A percentile compares a stretch with the other conserved stretches of the same genome.
These are phyloP conservation scores for Vitis labrusca DNA, from an alignment of 164 flowering plant genomes.

Conservation along the genomic window DNA sequence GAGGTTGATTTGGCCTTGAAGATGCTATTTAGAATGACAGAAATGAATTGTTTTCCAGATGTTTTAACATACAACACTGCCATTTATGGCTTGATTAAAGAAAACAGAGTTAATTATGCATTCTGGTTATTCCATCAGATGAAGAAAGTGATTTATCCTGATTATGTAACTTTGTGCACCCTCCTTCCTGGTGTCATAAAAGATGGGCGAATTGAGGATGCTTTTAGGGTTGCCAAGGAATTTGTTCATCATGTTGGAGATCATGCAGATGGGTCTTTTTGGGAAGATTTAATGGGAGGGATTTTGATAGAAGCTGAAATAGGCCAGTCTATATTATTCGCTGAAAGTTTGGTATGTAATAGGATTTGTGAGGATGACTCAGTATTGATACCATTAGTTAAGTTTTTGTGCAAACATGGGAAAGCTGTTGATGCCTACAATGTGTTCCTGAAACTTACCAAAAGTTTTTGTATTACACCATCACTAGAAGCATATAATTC, in stretches of 20 bases:
- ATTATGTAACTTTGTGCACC: conserved; percentile 70
- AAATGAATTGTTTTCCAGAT: conserved; percentile 61
- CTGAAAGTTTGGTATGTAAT: conserved; percentile 43
- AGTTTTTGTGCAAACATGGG: conserved; percentile 45
- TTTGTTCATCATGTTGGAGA: conserved; percentile 31
- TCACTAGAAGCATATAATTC: conserved; percentile 50
- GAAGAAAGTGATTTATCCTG: conserved; percentile 65
- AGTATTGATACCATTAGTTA: conserved; percentile 55
- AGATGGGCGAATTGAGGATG: conserved; percentile 52
- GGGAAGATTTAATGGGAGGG: conserved; percentile 67
- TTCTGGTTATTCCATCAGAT: conserved; percentile 85
- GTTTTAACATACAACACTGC: conserved; percentile 78
- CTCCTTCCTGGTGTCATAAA: conserved; percentile 74
- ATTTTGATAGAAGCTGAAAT: conserved; percentile 52
- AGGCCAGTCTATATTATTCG: conserved; percentile 48
- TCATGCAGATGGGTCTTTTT: conserved; percentile 35
- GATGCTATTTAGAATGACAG: conserved; percentile 57
- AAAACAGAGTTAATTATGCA: conserved; percentile 53
- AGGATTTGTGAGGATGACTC: conserved; percentile 56
- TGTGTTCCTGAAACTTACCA: conserved; percentile 53
- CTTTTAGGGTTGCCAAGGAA: conserved; percentile 43
- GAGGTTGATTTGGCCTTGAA: conserved; percentile 63
- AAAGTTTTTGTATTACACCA: conserved; percentile 42
- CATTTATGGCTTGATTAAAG: conserved; percentile 68
- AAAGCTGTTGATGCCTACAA: conserved; percentile 50